Conservation (phyloP, 2,329 filamentous ascomycete genomes). For the Ophiostoma fasciatum region DNA sequence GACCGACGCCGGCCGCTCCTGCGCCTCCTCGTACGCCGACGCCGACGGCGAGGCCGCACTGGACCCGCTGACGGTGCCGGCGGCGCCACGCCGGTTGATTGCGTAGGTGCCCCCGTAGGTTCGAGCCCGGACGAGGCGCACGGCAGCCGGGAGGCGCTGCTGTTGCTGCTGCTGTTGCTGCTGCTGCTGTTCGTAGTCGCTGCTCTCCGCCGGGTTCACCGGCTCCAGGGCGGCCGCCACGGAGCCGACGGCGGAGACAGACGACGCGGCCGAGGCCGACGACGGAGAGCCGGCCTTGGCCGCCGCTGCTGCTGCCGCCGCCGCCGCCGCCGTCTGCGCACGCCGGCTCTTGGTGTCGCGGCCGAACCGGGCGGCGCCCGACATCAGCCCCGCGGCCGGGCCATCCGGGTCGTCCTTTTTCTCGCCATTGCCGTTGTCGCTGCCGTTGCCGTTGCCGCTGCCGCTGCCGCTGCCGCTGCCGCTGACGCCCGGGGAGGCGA, state of each 20-base stretch:
- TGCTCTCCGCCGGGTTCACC: too few species aligned
- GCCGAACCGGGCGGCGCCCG: slow-evolving; percentile 4
- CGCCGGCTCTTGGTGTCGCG: too few species aligned
- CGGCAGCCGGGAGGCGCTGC: slow-evolving; percentile 1
- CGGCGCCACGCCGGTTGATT: background rate
- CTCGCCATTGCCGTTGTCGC: too few species aligned
- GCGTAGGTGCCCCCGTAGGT: slow-evolving; percentile 1
- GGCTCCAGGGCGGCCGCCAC: slow-evolving; percentile 3
- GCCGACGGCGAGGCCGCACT: background rate
- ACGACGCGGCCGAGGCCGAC: slow-evolving; percentile 6
- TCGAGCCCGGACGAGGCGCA: slow-evolving; percentile 6
- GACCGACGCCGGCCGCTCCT: background rate
- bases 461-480: background rate
- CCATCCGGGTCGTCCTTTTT: too few species aligned
- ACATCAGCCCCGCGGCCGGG: too few species aligned
- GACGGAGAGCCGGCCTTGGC: background rate
- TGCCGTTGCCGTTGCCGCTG: too few species aligned
- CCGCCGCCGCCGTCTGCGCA: background rate
- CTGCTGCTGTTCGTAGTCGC: background rate
- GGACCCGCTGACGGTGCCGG: background rate
- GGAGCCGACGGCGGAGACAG: slow-evolving; percentile 6
- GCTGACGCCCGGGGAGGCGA: background rate
- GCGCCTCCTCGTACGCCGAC: too few species aligned
- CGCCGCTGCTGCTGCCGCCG: background rate
- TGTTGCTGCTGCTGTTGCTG: background rate